A percentile compares a stretch with the other conserved stretches of the same genome.
These are phyloP conservation scores for Debaryomyces udenii DNA, from an alignment of 1,139 yeast genomes.

Conservation along the genomic window DNA sequence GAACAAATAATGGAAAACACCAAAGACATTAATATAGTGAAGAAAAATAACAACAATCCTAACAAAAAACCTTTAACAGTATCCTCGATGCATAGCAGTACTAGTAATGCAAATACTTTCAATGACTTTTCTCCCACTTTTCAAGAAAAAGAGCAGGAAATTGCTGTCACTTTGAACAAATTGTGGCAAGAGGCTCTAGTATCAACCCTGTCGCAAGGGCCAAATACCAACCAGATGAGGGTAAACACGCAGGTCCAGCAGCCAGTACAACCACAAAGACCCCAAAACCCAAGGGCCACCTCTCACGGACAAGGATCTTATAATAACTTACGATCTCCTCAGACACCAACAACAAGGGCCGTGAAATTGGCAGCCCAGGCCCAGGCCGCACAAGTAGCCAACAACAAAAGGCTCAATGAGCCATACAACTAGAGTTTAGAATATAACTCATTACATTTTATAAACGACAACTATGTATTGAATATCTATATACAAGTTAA, in stretches of 20 bases:
- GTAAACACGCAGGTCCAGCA: conserved; percentile 9
- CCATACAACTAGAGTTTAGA: conserved; percentile 6
- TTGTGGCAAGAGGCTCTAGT: conserved; percentile 50
- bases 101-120: conserved; percentile 33
- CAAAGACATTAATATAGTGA: conserved; percentile 26
- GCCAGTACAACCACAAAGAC: conserved; percentile 23
- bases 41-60: conserved; percentile 16
- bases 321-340: conserved; percentile 22
- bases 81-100: conserved; percentile 1
- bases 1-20: conserved; percentile 23
- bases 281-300: conserved; percentile 29
- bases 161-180: conserved; percentile 27
- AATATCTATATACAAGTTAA: conserved; percentile 9
- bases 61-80: conserved; percentile 9
- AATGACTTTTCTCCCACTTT: conserved; percentile 37
- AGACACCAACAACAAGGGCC: conserved; percentile 41
- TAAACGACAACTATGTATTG: conserved; percentile 9
- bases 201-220: conserved; percentile 18
- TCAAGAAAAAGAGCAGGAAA: conserved; percentile 38
- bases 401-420: conserved; percentile 7
- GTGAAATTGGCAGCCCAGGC: conserved; percentile 35
- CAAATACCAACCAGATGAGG: conserved; percentile 11
- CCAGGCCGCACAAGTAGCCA: conserved; percentile 17
- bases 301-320: conserved; percentile 25
- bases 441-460: neutral